Evolutionary conservation across 176 grass and related monocot genomes (phyloP).

Genomic region (Avena insularis): DNA sequence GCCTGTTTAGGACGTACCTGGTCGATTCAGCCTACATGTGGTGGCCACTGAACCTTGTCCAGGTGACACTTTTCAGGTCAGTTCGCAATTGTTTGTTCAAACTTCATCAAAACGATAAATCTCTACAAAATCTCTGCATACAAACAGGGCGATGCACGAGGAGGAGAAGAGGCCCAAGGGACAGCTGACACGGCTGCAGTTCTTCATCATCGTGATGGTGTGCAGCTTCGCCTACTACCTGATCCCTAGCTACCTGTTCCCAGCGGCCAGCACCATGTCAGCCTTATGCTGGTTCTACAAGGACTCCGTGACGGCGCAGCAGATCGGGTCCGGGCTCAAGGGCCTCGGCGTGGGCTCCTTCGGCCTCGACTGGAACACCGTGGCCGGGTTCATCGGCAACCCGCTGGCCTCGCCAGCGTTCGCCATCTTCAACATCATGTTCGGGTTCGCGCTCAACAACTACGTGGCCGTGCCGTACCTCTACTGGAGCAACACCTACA

Average conservation of each 20-base stretch:
- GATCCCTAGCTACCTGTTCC: slow-evolving; percentile 88
- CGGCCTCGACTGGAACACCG: slow-evolving; percentile 79
- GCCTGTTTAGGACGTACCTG: slow-evolving; percentile 92
- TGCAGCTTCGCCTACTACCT: slow-evolving; percentile 90
- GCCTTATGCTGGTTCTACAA: slow-evolving; percentile 89
- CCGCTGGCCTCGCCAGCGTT: slow-evolving; percentile 94
- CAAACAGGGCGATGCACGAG: slow-evolving; percentile 69
- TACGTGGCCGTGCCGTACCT: slow-evolving; percentile 63
- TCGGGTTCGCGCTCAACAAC: neutral
- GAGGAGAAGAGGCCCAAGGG: slow-evolving; percentile 63
- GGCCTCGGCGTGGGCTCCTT: slow-evolving; percentile 80
- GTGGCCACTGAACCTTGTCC: slow-evolving; percentile 95
- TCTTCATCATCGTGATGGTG: slow-evolving; percentile 76
- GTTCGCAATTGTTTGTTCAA: neutral
- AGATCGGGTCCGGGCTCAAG: slow-evolving; percentile 83
- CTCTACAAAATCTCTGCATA: neutral
- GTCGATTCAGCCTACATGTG: slow-evolving; percentile 96
- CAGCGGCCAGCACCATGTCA: slow-evolving; percentile 83
- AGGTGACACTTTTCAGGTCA: slow-evolving; percentile 87
- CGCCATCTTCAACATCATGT: slow-evolving; percentile 77
- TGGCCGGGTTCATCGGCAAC: slow-evolving; percentile 82
- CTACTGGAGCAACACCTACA: slow-evolving; percentile 82
- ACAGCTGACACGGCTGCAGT: slow-evolving; percentile 76
- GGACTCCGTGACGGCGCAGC: slow-evolving; percentile 67
- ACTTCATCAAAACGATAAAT: neutral